phyloP scores from a whole-genome alignment of 495 filamentous ascomycete genomes.

The Aspergillus conjunctus region DNA sequence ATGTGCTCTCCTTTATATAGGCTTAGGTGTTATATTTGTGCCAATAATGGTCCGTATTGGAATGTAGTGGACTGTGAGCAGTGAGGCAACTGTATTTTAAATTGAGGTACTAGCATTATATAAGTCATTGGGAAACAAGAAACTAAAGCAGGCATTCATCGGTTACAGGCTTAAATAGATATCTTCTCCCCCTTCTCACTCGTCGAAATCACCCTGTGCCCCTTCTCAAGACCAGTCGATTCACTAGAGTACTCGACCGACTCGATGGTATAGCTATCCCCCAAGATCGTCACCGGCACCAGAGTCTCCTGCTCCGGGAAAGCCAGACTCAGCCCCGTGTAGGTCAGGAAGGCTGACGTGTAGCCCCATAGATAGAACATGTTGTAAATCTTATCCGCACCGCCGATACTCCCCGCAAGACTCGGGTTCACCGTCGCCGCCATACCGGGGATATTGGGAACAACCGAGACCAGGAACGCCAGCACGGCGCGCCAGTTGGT shows the following conservation, averaged over 20 bases:
- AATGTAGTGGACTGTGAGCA: too few species aligned
- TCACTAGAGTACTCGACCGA: not conserved
- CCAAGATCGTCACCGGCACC: constrained; percentile 2
- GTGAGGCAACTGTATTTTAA: too few species aligned
- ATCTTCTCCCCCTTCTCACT: constrained; percentile 1
- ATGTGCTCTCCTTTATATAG: too few species aligned
- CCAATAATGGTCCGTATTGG: too few species aligned
- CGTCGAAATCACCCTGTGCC: not conserved
- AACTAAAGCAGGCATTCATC: too few species aligned
- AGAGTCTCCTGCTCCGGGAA: constrained; percentile 7
- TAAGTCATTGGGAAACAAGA: too few species aligned
- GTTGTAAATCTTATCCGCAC: constrained; percentile 4
- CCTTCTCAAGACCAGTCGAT: not conserved
- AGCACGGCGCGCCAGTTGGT: constrained; percentile 8
- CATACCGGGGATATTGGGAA: constrained; percentile 11
- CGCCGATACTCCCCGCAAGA: constrained; percentile 1
- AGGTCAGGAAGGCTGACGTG: not conserved
- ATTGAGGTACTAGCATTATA: too few species aligned
- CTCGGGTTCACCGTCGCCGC: constrained; percentile 4
- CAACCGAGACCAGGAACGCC: constrained; percentile 6
- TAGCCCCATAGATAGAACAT: constrained; percentile 15
- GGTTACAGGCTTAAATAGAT: not conserved
- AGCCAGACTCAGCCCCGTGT: not conserved
- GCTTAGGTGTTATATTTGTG: too few species aligned
- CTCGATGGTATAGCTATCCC: constrained; percentile 5